Conservation (phyloP, 768 basidiomycete genomes). For the Mycena belliarum region DNA sequence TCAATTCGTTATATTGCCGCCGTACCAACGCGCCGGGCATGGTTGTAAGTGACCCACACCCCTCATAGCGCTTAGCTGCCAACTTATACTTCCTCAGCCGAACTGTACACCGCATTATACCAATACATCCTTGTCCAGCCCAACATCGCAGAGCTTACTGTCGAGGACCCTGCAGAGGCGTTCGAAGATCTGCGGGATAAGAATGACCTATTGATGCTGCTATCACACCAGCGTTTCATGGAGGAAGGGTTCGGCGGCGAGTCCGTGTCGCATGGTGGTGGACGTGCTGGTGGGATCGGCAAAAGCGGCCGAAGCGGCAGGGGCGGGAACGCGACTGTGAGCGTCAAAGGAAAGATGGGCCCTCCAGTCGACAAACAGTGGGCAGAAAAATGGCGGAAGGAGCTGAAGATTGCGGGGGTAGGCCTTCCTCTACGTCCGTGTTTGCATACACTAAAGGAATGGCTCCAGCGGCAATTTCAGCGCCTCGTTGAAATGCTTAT, state of each 20-base stretch:
- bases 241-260: constrained; percentile 63
- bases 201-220: constrained; percentile 82
- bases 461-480: constrained; percentile 83
- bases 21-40: constrained; percentile 87
- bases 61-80: not conserved
- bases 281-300: constrained; percentile 47
- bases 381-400: constrained; percentile 77
- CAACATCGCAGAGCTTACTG: constrained; percentile 86
- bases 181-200: constrained; percentile 96
- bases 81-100: constrained; percentile 49
- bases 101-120: constrained; percentile 86
- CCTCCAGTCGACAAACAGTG: constrained; percentile 78
- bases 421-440: constrained; percentile 20
- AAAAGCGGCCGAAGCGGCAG: constrained; percentile 29
- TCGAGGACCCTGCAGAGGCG: constrained; percentile 97
- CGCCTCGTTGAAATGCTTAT: constrained; percentile 91
- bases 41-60: constrained; percentile 63
- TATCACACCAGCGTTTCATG: constrained; percentile 64
- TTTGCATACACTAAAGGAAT: constrained; percentile 2
- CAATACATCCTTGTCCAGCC: constrained; percentile 66
- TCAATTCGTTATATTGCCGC: constrained; percentile 92
- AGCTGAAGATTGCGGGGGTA: constrained; percentile 90
- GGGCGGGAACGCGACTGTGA: constrained; percentile 22
- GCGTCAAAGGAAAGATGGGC: constrained; percentile 60
- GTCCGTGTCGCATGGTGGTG: constrained; percentile 49